These are phyloP conservation scores for Dipodascus geniculatus DNA, from an alignment of 805 yeast genomes.

Conservation along the genomic window DNA sequence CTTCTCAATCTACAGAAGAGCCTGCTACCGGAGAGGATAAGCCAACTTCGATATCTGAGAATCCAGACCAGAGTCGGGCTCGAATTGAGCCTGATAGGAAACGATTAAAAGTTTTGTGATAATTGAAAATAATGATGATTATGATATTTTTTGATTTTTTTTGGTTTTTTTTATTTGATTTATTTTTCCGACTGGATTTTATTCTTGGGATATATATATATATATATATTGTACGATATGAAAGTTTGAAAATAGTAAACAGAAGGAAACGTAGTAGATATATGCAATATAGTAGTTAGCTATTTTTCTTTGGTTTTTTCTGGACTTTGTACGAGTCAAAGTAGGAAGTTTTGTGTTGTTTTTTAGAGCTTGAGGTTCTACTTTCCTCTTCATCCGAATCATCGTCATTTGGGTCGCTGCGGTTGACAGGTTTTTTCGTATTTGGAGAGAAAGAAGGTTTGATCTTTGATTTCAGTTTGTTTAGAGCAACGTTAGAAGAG, in stretches of 20 bases:
- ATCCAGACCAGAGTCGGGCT: background rate
- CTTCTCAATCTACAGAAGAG: background rate
- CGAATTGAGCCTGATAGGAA: background rate
- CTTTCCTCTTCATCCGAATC: background rate
- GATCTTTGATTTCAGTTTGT: background rate
- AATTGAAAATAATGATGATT: background rate
- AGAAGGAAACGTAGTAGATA: background rate
- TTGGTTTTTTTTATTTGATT: background rate
- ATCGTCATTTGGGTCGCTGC: background rate
- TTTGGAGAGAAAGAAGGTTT: background rate
- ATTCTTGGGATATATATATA: background rate
- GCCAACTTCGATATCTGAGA: background rate
- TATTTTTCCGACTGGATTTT: too few species aligned
- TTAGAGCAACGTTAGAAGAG: background rate
- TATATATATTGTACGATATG: background rate
- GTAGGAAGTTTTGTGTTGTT: background rate
- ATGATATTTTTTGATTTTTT: background rate
- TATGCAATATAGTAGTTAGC: background rate
- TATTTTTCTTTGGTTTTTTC: background rate
- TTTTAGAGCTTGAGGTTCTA: background rate
- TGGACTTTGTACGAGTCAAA: background rate
- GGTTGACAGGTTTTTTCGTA: too few species aligned
- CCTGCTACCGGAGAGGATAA: background rate
- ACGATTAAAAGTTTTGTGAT: slow-evolving; percentile 1
- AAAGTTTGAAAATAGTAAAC: background rate